Percentiles rank a stretch among this genome's conserved stretches.
phyloP scores from a whole-genome alignment of 2,329 filamentous ascomycete species.

The Penicillium sp. region DNA sequence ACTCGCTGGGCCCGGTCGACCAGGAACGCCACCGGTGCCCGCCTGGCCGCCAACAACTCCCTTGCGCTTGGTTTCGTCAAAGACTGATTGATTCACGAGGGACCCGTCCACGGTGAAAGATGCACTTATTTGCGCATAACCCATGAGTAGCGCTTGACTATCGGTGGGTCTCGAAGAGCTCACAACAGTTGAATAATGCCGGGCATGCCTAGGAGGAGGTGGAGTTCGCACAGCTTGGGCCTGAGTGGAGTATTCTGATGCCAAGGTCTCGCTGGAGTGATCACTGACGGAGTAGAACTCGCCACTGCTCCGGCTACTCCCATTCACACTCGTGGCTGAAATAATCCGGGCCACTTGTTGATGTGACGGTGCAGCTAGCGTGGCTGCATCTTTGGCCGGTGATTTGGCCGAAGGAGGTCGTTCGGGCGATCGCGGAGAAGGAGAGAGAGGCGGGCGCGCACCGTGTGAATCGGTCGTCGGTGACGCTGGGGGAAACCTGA shows the following conservation, averaged over 20 bases:
- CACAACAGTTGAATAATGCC: slow-evolving; percentile 42
- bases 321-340: slow-evolving; percentile 67
- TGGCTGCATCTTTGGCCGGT: slow-evolving; percentile 20
- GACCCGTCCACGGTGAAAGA: slow-evolving; percentile 90
- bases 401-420: slow-evolving; percentile 16
- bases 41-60: slow-evolving; percentile 78
- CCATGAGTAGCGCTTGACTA: slow-evolving; percentile 86
- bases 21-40: slow-evolving; percentile 66
- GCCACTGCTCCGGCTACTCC: slow-evolving; percentile 81
- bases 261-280: slow-evolving; percentile 85
- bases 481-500: slow-evolving; percentile 52
- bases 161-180: slow-evolving; percentile 15
- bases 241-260: slow-evolving; percentile 69
- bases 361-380: slow-evolving; percentile 24
- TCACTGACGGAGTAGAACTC: slow-evolving; percentile 96
- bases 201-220: slow-evolving; percentile 29
- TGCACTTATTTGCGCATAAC: slow-evolving; percentile 88
- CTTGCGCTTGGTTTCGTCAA: slow-evolving; percentile 94
- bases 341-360: slow-evolving; percentile 58
- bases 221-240: slow-evolving; percentile 49
- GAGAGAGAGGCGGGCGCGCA: slow-evolving; percentile 24
- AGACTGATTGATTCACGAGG: slow-evolving; percentile 78
- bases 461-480: slow-evolving; percentile 26
- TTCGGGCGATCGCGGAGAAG: slow-evolving; percentile 25
- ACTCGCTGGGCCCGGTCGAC: slow-evolving; percentile 46